Evolutionary conservation across 345 rosid species (phyloP).

Genomic region (Garcia nutans): DNA sequence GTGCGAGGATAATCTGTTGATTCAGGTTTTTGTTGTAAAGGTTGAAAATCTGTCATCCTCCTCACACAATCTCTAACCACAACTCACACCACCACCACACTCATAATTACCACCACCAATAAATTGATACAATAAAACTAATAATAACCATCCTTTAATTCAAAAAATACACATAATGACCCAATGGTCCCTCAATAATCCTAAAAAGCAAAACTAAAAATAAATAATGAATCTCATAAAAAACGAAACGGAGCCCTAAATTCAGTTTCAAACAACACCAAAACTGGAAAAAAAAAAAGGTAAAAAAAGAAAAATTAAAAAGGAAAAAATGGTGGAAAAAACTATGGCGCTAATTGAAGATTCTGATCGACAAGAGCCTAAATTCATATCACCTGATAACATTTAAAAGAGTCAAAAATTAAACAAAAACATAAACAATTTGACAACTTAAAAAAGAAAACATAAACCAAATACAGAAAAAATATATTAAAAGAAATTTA

Average conservation of each 20-base stretch:
- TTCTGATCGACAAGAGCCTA: constrained; percentile 13
- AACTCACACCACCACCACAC: constrained; percentile 12
- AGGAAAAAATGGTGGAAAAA: not conserved
- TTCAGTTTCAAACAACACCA: not conserved
- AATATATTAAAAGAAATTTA: not conserved
- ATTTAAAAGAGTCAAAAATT: not conserved
- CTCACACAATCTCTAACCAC: constrained; percentile 18
- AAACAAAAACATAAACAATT: not conserved
- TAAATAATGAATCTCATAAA: not conserved
- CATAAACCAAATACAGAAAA: not conserved
- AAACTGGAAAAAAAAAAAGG: not conserved
- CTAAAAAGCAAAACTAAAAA: not conserved
- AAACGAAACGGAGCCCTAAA: not conserved
- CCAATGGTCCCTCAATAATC: constrained; percentile 3
- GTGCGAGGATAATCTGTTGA: constrained; percentile 52
- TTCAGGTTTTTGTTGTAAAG: constrained; percentile 73
- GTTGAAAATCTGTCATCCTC: constrained; percentile 77
- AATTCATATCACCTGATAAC: constrained; percentile 19
- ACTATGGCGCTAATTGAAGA: constrained; percentile 14
- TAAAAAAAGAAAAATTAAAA: not conserved
- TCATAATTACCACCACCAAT: constrained; percentile 24
- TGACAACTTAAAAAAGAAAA: not conserved
- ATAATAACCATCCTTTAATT: not conserved
- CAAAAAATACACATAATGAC: not conserved
- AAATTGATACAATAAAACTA: not conserved